Evolutionary conservation across 169 alveolate species (phyloP).

Genomic region (Eimeria falciformis): DNA sequence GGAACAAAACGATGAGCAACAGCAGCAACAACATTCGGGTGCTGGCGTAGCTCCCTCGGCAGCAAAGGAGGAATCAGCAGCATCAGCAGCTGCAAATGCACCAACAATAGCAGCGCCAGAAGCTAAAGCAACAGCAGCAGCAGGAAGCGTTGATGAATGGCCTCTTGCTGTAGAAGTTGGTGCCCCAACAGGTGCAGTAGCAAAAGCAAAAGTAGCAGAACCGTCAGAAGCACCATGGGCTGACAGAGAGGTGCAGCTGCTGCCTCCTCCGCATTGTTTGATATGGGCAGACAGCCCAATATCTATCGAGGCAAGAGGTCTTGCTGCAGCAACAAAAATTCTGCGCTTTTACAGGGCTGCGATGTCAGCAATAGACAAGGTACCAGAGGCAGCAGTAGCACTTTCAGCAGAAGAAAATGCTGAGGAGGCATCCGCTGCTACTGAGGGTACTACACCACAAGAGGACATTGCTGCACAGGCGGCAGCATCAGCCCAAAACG

Average conservation of each 20-base stretch:
- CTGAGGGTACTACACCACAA: neutral
- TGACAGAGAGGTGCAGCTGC: slow-evolving; percentile 1
- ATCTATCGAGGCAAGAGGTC: neutral
- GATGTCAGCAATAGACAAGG: neutral
- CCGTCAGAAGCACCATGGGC: slow-evolving; percentile 18
- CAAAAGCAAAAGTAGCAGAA: neutral
- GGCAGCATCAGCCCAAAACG: slow-evolving; percentile 12
- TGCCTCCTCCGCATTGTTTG: slow-evolving; percentile 33
- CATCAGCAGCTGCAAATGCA: slow-evolving; percentile 46
- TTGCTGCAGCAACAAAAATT: slow-evolving; percentile 45
- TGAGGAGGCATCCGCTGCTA: neutral
- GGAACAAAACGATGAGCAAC: neutral
- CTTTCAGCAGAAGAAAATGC: neutral
- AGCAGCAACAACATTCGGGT: slow-evolving; percentile 3
- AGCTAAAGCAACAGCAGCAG: neutral
- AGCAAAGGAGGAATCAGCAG: slow-evolving; percentile 3
- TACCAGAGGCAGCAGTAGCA: neutral
- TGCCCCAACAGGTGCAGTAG: neutral
- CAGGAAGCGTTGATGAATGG: no score
- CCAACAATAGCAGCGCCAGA: neutral
- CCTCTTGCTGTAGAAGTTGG: no score
- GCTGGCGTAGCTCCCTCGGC: neutral
- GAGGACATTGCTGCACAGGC: slow-evolving; percentile 18
- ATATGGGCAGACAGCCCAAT: neutral
- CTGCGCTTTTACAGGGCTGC: neutral